phyloP scores from a whole-genome alignment of 495 filamentous ascomycete species.

The Pseudevernia furfuracea region DNA sequence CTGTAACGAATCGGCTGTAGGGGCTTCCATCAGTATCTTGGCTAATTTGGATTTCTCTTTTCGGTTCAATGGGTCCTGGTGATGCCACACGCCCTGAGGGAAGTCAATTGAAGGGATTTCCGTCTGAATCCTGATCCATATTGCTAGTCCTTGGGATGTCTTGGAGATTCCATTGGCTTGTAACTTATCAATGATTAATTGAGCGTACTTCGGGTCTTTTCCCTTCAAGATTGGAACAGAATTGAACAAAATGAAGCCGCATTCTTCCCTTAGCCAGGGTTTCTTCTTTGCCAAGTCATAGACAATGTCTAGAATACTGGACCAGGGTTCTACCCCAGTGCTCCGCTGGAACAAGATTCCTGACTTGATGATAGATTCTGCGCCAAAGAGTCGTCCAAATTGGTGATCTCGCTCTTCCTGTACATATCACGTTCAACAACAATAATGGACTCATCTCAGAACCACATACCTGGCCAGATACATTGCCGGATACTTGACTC shows the following conservation, averaged over 20 bases:
- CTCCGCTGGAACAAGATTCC: slow-evolving; percentile 56
- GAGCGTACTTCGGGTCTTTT: slow-evolving; percentile 41
- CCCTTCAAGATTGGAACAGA: slow-evolving; percentile 39
- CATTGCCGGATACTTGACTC: slow-evolving; percentile 55
- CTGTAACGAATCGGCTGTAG: slow-evolving; percentile 43
- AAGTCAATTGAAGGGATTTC: slow-evolving; percentile 56
- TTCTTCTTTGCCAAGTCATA: slow-evolving; percentile 55
- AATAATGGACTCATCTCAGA: no score
- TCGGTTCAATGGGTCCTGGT: slow-evolving; percentile 58
- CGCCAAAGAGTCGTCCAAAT: slow-evolving; percentile 79
- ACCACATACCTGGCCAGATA: slow-evolving; percentile 51
- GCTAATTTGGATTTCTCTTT: slow-evolving; percentile 57
- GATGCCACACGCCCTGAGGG: slow-evolving; percentile 65
- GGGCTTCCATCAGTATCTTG: slow-evolving; percentile 72
- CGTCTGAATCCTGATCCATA: slow-evolving; percentile 68
- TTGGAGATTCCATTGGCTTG: slow-evolving; percentile 56
- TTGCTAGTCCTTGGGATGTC: slow-evolving; percentile 78
- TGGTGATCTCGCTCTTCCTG: slow-evolving; percentile 80
- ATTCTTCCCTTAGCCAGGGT: slow-evolving; percentile 83
- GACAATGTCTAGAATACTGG: slow-evolving; percentile 47
- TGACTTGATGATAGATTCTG: slow-evolving; percentile 75
- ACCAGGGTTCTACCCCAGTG: slow-evolving; percentile 46
- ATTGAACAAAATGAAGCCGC: slow-evolving; percentile 60
- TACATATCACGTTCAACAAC: neutral
- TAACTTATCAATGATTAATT: slow-evolving; percentile 55